Evolutionary conservation across 345 rosid genomes (phyloP).

Genomic region (Citropsis articulata): DNA sequence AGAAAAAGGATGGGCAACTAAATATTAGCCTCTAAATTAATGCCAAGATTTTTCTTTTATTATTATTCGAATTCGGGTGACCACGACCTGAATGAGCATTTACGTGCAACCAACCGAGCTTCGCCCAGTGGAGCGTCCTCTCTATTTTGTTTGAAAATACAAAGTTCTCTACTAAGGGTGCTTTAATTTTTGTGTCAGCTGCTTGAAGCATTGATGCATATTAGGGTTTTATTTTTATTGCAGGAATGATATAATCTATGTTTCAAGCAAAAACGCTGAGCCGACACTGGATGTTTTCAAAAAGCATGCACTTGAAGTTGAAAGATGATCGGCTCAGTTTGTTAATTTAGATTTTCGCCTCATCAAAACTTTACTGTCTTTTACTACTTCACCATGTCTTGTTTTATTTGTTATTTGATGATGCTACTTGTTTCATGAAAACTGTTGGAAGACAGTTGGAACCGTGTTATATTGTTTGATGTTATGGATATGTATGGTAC

Average conservation of each 20-base stretch:
- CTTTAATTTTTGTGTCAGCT: background rate
- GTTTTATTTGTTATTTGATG: background rate
- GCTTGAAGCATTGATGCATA: background rate
- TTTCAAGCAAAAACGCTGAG: background rate
- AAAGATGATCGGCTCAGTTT: background rate
- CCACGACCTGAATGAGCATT: too few relatives aligned
- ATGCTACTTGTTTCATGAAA: background rate
- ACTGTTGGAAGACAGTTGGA: constrained; percentile 1
- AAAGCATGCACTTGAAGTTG: background rate
- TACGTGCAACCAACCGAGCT: too few relatives aligned
- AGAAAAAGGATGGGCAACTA: too few relatives aligned
- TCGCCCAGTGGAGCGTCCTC: too few relatives aligned
- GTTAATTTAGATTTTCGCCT: background rate
- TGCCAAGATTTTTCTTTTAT: too few relatives aligned
- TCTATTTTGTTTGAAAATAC: too few relatives aligned
- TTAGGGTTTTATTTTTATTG: constrained; percentile 32
- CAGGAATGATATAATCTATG: constrained; percentile 32
- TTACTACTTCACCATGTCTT: background rate
- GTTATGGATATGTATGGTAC: background rate
- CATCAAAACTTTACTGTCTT: background rate
- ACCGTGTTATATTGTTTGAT: background rate
- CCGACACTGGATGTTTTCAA: background rate
- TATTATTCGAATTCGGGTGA: too few relatives aligned
- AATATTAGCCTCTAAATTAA: too few relatives aligned
- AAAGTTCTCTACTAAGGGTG: too few relatives aligned